Base-by-base conservation (phyloP, 257 asterid species). In the Datura wrightii region DNA sequence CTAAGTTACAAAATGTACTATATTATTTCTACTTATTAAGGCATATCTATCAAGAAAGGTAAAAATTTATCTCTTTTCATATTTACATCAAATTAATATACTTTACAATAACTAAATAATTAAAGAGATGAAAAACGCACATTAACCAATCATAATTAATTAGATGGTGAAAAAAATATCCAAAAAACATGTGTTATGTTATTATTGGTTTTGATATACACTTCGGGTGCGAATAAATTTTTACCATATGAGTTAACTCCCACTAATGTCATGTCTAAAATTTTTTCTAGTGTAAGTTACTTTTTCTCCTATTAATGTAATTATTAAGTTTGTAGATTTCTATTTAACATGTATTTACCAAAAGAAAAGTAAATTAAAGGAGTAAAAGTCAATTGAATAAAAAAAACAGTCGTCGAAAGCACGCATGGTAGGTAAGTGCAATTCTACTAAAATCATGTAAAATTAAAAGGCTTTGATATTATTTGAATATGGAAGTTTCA, bases 361-460 rank as follows among this genome's bases (percentile, higher is more conserved):
- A 24, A 48, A 24, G 44, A 50, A 50, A 74, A 74, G 24, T 2
- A 74, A 74, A 74, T 2, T 18, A 50, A 71, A 74, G 42, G 6
- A 50, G 14, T 11, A 76, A 76, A 31, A 10, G 44, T 24, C 60
- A 13, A 46, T 31, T 13, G 19, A 24, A 16, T 19, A 19, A 52
- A 0, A 50, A 69, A 50, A 76, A 6, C 9, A 48, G 24, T 50
- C 13, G 44, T 76, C 60, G 13, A 50, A 48, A 48, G 8, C 81
- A 48, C 42, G 42, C 60, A 24, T 76, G 44, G 19, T 76, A 50
- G 81, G 81, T 76, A 76, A 50, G 44, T 76, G 44, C 5, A 76
- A 76, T 76, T 72, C 59, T 24, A 50, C 81, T 48, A 48, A 76
- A 48, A 76, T 76, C 62, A 76, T 48, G 42, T 48, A 50, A 76